Evolutionary conservation across 306 rosid genomes (phyloP), one percentile per base, ranked within the genome.

Genomic region (Rosa lucieae): DNA sequence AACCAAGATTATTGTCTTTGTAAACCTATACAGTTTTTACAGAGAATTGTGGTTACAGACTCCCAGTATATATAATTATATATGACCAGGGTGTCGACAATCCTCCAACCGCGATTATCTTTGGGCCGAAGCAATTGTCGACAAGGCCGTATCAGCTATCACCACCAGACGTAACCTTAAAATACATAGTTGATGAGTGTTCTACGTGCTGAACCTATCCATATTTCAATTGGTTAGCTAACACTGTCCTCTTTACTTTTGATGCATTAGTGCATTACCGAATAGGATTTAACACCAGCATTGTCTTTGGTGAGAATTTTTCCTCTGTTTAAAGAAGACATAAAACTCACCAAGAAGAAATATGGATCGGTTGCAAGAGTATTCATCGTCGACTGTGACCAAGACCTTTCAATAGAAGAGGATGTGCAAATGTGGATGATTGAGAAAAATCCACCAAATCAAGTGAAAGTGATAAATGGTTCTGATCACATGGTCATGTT

Each of bases 401-500:
- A 83, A 77, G 91, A 90, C 74, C 21, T 40, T 5, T 8, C 39
- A 0, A 2, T 80, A 0, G 20, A 44, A 1, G 74, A 14, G 56
- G 87, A 84, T 61, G 32, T 84, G 8, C 91, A 87, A 11, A 23
- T 63, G 59, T 83, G 81, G 75, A 82, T 88, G 86, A 65, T 88
- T 8, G 12, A 67, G 73, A 77, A 77, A 12, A 85, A 84, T 61
- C 87, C 86, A 2, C 46, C 81, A 0, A 35, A 44, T 10, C 80
- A 87, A 9, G 85, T 87, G 18, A 84, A 78, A 47, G 77, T 82
- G 32, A 72, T 90, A 20, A 26, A 47, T 2, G 84, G 5, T 10
- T 81, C 88, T 37, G 89, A 87, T 84, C 89, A 87, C 63, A 87
- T 87, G 94, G 56, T 80, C 44, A 88, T 90, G 91, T 74, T 90